Percentiles rank a stretch among this genome's conserved stretches.
Conservation (phyloP, 805 yeast genomes). For the Pichia thaimueangensis region DNA sequence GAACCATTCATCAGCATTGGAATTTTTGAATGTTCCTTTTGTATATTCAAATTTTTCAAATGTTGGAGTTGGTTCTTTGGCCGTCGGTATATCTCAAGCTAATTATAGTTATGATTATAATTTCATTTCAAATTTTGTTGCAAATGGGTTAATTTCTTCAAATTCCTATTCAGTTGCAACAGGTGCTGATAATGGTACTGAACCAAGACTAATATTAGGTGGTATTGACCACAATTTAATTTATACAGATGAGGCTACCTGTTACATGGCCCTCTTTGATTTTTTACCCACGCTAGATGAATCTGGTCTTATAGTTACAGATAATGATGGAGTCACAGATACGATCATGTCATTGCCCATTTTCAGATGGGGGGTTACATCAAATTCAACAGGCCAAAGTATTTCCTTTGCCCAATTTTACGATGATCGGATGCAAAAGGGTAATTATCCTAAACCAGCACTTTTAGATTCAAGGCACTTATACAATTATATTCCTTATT, state of each 20-base stretch:
- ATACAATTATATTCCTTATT: slow-evolving; percentile 48
- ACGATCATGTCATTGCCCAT: slow-evolving; percentile 40
- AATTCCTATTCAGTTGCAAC: slow-evolving; percentile 41
- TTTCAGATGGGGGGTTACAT: slow-evolving; percentile 37
- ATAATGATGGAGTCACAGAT: slow-evolving; percentile 15
- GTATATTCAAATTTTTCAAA: slow-evolving; percentile 33
- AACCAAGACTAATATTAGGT: slow-evolving; percentile 47
- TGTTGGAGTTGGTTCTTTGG: slow-evolving; percentile 38
- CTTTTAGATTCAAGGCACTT: slow-evolving; percentile 50
- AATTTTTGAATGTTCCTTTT: slow-evolving; percentile 29
- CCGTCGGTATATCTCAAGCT: slow-evolving; percentile 30
- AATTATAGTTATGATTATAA: slow-evolving; percentile 19
- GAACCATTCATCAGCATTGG: slow-evolving; percentile 6
- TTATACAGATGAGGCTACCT: neutral
- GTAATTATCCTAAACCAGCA: slow-evolving; percentile 42
- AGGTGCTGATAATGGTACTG: slow-evolving; percentile 19
- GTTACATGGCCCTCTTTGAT: slow-evolving; percentile 30
- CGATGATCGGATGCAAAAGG: slow-evolving; percentile 34
- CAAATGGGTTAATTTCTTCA: slow-evolving; percentile 28
- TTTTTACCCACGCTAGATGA: slow-evolving; percentile 38
- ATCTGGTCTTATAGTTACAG: slow-evolving; percentile 5
- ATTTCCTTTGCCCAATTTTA: slow-evolving; percentile 27
- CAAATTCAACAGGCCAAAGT: slow-evolving; percentile 23
- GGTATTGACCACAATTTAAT: slow-evolving; percentile 45
- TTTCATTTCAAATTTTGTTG: slow-evolving; percentile 32